phyloP scores from a whole-genome alignment of 306 rosid genomes.

The Vigna nakashimae region DNA sequence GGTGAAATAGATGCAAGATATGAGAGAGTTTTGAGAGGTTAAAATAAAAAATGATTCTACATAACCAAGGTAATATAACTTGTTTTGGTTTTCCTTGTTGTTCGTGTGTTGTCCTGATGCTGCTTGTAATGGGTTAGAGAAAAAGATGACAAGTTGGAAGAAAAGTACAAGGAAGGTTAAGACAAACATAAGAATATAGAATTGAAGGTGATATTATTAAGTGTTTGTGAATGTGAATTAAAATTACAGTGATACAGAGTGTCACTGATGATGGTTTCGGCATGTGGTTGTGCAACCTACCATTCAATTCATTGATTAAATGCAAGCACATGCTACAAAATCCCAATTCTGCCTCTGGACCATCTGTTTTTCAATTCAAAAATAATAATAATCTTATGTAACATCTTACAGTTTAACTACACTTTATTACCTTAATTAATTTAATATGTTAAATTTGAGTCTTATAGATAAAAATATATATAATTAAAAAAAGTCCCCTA shows the following conservation, averaged over 20 bases:
- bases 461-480: no score
- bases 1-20: slow-evolving; percentile 36
- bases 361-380: slow-evolving; percentile 27
- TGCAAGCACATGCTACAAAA: slow-evolving; percentile 46
- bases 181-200: slow-evolving; percentile 16
- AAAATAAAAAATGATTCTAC: background rate
- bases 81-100: background rate
- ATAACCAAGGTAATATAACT: slow-evolving; percentile 23
- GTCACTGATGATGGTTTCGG: slow-evolving; percentile 28
- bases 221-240: slow-evolving; percentile 20
- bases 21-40: background rate
- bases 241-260: slow-evolving; percentile 29
- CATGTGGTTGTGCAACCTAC: slow-evolving; percentile 34
- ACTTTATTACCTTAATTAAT: no score
- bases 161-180: background rate
- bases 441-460: no score
- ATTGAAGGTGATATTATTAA: slow-evolving; percentile 16
- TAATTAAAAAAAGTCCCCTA: no score
- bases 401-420: no score
- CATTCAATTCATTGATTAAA: slow-evolving; percentile 46
- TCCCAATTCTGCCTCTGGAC: slow-evolving; percentile 31
- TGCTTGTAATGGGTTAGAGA: slow-evolving; percentile 22
- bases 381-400: background rate
- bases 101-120: slow-evolving; percentile 38
- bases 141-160: slow-evolving; percentile 21